Conservation (phyloP, 208 protist genomes). For the Leishmania aethiopica region DNA sequence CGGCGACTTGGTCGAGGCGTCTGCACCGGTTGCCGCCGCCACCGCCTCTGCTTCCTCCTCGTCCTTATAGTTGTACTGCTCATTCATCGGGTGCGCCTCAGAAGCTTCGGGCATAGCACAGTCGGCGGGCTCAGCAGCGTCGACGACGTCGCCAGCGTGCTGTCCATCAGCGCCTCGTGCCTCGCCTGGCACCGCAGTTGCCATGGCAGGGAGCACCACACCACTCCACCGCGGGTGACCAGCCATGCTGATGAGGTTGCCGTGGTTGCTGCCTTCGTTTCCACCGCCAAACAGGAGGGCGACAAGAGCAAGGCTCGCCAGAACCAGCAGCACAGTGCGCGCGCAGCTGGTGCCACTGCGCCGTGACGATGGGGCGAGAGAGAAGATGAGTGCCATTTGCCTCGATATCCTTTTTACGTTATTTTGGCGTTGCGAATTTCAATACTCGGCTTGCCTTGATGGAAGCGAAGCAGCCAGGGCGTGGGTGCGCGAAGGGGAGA, state of each 20-base stretch:
- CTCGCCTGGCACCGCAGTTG: not conserved
- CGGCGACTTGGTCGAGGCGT: not conserved
- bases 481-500: not conserved
- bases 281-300: constrained; percentile 5
- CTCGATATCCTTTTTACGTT: not conserved
- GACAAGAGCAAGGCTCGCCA: not conserved
- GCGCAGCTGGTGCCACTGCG: not conserved
- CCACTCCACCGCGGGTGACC: not conserved
- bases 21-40: not conserved
- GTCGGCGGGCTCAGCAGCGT: not conserved
- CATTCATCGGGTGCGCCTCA: not conserved
- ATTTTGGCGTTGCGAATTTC: not conserved
- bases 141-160: not conserved
- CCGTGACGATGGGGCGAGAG: not conserved
- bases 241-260: not conserved
- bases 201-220: not conserved
- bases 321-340: not conserved
- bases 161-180: not conserved
- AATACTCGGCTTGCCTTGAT: not conserved
- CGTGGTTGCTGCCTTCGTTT: not conserved
- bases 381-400: not conserved
- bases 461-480: not conserved
- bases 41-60: constrained; percentile 7
- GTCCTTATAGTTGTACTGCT: constrained; percentile 3
- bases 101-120: not conserved